Evolutionary conservation across 2,329 filamentous ascomycete genomes (phyloP).

Genomic region (Cladosporium colombiae): DNA sequence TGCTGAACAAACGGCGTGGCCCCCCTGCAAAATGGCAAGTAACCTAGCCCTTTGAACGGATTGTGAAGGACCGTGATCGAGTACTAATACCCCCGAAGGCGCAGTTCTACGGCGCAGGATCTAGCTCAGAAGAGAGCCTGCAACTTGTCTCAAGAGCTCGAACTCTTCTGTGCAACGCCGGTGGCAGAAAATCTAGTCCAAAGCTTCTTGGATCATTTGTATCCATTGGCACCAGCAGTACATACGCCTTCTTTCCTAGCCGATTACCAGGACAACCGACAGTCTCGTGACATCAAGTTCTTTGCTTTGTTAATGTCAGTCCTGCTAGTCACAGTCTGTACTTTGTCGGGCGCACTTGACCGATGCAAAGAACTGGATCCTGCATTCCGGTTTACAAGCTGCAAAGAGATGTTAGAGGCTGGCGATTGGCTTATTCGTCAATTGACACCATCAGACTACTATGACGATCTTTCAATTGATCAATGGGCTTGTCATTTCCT

Average conservation of each 20-base stretch:
- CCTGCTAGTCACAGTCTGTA: neutral
- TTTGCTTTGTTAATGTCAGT: neutral
- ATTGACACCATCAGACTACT: neutral
- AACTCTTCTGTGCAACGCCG: neutral
- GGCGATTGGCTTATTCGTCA: neutral
- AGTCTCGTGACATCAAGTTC: neutral
- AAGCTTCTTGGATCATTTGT: conserved; percentile 1
- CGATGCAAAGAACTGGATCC: neutral
- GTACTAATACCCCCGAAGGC: neutral
- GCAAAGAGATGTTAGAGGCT: conserved; percentile 4
- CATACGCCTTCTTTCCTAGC: neutral
- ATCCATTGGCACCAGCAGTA: conserved; percentile 1
- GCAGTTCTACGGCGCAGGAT: neutral
- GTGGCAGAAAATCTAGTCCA: neutral
- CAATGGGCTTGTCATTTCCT: conserved; percentile 2
- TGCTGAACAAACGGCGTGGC: neutral
- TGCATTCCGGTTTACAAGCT: neutral
- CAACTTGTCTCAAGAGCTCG: neutral
- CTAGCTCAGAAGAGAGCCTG: neutral
- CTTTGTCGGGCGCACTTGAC: neutral
- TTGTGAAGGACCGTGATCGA: neutral
- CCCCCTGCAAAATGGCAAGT: neutral
- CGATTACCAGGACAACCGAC: neutral
- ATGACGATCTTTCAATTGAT: neutral
- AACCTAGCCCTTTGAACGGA: too few relatives aligned